Percentiles rank a stretch among this genome's conserved stretches.
Evolutionary conservation across 345 rosid genomes (phyloP).

Genomic region (Clarkia xantiana): DNA sequence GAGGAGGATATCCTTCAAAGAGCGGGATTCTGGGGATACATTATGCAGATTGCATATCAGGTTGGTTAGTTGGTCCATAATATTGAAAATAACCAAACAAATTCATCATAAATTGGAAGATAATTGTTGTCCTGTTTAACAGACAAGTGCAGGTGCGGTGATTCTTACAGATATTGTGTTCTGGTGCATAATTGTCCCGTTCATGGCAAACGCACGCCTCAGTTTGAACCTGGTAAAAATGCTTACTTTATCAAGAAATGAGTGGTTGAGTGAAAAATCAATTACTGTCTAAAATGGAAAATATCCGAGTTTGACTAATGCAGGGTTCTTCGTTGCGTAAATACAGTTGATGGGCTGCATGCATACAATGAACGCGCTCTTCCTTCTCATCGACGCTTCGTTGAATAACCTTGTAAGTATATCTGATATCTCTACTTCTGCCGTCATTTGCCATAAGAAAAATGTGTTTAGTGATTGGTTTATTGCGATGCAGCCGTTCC

Average conservation of each 20-base stretch:
- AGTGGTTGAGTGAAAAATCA: background rate
- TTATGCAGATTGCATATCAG: constrained; percentile 69
- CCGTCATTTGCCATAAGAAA: too few species aligned
- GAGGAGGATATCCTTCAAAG: constrained; percentile 27
- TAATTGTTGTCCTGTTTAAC: constrained; percentile 1
- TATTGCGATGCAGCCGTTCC: constrained; percentile 34
- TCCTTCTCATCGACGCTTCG: constrained; percentile 48
- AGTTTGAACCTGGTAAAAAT: constrained; percentile 54
- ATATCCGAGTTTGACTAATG: background rate
- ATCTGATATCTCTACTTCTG: too few species aligned
- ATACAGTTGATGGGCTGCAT: constrained; percentile 73
- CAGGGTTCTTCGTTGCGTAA: background rate
- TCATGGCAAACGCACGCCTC: constrained; percentile 43
- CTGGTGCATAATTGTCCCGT: constrained; percentile 67
- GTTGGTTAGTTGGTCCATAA: constrained; percentile 20
- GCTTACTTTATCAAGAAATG: too few species aligned
- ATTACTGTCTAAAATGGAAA: background rate
- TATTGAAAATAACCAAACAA: background rate
- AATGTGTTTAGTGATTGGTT: too few species aligned
- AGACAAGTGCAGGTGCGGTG: constrained; percentile 84
- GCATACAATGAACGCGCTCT: constrained; percentile 51
- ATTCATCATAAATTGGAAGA: background rate
- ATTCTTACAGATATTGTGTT: constrained; percentile 64
- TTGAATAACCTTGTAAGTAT: constrained; percentile 67
- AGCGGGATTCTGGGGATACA: constrained; percentile 60